These are phyloP conservation scores for Penicillium sp. DNA, from an alignment of 2,329 filamentous ascomycete genomes.

Conservation along the genomic window DNA sequence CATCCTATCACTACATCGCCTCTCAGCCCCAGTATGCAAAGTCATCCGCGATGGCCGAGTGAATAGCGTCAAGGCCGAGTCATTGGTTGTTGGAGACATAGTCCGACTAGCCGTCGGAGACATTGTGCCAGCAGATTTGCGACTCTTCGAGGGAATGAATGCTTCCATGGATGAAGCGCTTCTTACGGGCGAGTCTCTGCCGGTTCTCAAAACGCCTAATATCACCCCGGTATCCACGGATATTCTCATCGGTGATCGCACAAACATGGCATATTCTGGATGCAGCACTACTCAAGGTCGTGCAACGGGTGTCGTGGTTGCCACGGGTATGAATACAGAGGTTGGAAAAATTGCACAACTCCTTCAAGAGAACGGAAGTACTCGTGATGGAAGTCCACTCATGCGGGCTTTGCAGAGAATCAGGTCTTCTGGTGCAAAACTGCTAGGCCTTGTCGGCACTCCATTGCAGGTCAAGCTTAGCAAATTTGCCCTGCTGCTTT, in stretches of 20 bases:
- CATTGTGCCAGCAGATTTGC: conserved; percentile 64
- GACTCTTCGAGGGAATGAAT: conserved; percentile 67
- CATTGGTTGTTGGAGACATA: conserved; percentile 67
- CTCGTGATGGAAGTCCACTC: conserved; percentile 22
- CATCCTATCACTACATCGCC: conserved; percentile 61
- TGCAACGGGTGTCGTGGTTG: conserved; percentile 63
- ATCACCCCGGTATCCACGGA: conserved; percentile 35
- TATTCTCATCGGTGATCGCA: conserved; percentile 59
- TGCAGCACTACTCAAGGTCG: conserved; percentile 66
- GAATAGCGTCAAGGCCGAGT: conserved; percentile 58
- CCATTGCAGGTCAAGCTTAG: conserved; percentile 84
- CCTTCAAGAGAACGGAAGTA: conserved; percentile 57
- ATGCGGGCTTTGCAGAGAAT: conserved; percentile 45
- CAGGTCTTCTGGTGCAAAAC: conserved; percentile 55
- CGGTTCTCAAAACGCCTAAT: conserved; percentile 60
- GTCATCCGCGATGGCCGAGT: conserved; percentile 63
- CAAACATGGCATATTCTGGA: conserved; percentile 67
- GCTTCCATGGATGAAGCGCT: conserved; percentile 73
- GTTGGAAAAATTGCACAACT: conserved; percentile 66
- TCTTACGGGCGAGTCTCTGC: conserved; percentile 66
- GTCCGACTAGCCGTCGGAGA: conserved; percentile 61
- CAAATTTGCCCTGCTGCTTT: conserved; percentile 82
- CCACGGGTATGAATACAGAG: conserved; percentile 67
- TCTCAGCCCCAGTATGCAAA: conserved; percentile 62
- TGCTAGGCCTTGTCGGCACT: conserved; percentile 68